Evolutionary conservation across 225 moss, liverwort and hornwort genomes (phyloP).

Genomic region (Ulota crispa): DNA sequence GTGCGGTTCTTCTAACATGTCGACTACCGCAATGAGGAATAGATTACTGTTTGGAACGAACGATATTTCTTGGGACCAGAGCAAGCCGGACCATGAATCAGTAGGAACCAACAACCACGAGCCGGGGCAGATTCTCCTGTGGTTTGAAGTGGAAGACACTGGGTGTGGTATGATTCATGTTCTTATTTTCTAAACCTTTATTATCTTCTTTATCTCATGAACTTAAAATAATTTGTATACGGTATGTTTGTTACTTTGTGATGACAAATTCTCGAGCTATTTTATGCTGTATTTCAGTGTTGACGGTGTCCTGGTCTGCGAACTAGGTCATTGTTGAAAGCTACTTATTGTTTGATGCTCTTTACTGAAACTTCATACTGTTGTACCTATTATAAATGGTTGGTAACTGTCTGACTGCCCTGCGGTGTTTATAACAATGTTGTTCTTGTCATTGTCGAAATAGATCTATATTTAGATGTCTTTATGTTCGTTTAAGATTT

Average conservation of each 20-base stretch:
- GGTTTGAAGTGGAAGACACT: conserved; percentile 91
- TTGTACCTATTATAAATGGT: neutral
- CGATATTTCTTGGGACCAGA: conserved; percentile 41
- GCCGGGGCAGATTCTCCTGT: conserved; percentile 54
- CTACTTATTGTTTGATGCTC: neutral
- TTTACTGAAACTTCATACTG: neutral
- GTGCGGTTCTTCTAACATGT: conserved; percentile 51
- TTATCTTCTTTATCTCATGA: neutral
- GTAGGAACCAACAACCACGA: conserved; percentile 28
- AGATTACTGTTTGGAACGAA: conserved; percentile 42
- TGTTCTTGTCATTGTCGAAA: neutral
- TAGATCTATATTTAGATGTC: neutral
- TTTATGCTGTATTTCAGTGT: neutral
- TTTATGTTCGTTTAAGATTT: neutral
- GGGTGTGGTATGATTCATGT: conserved; percentile 62
- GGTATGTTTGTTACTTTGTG: neutral
- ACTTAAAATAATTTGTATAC: neutral
- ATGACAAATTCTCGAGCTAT: neutral
- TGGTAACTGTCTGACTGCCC: neutral
- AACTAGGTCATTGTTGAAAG: neutral
- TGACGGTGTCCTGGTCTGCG: neutral
- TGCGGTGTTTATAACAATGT: neutral
- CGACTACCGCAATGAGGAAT: conserved; percentile 40
- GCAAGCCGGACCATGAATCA: conserved; percentile 26
- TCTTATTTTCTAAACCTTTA: neutral